Percentiles rank a stretch among this genome's conserved stretches.
Evolutionary conservation across 805 yeast species (phyloP).

Genomic region (Kluyveromyces nonfermentans): DNA sequence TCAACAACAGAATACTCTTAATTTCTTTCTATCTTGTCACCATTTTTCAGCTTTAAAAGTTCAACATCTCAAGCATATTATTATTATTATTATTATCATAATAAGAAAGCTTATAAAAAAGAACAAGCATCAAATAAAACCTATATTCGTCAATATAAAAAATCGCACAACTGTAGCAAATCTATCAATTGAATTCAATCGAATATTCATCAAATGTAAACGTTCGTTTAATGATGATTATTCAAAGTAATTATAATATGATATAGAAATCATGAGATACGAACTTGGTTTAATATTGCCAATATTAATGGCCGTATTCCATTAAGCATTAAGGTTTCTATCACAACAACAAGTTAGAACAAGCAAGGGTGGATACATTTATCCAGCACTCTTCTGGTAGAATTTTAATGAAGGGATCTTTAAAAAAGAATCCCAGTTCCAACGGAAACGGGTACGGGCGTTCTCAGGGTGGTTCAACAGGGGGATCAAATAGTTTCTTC

Average conservation of each 20-base stretch:
- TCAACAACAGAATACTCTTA: no score
- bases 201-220: no score
- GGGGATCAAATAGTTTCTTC: slow-evolving; percentile 10
- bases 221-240: no score
- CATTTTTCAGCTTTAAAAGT: not conserved
- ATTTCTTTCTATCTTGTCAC: not conserved
- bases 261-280: not conserved
- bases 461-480: slow-evolving; percentile 4
- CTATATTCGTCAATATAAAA: no score
- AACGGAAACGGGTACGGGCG: slow-evolving; percentile 1
- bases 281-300: not conserved
- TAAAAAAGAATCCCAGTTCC: slow-evolving; percentile 5
- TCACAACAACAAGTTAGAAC: not conserved
- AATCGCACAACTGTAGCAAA: not conserved
- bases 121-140: no score
- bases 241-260: no score
- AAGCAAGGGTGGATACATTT: not conserved
- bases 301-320: not conserved
- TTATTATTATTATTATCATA: no score
- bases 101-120: not conserved
- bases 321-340: not conserved
- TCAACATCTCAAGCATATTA: not conserved
- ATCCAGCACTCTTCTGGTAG: not conserved
- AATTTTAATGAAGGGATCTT: slow-evolving; percentile 1
- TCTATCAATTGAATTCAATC: not conserved